Evolutionary conservation across 2,329 filamentous ascomycete genomes (phyloP).

Genomic region (Ophiocordyceps camponoti-leonardi): DNA sequence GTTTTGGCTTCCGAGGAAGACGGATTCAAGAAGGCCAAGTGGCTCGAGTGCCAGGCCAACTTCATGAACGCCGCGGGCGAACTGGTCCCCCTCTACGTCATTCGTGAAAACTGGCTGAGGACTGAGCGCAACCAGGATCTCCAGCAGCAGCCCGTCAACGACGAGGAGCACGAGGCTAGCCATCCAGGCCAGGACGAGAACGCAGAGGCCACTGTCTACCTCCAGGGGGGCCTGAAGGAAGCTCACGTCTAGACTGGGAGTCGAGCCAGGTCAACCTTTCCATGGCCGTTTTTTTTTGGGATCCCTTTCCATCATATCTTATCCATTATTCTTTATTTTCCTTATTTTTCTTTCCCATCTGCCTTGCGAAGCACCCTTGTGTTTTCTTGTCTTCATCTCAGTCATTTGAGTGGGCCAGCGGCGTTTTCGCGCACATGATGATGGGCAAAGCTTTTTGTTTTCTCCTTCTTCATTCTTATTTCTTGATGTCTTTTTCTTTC

Average conservation of each 20-base stretch:
- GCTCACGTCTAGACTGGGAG: neutral
- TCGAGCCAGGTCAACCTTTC: neutral
- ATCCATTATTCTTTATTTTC: neutral
- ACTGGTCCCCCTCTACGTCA: constrained; percentile 19
- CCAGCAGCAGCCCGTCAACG: too few species aligned
- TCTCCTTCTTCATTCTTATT: neutral
- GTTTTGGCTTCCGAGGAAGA: constrained; percentile 18
- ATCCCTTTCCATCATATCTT: too few species aligned
- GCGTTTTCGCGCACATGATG: neutral
- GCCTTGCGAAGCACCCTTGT: too few species aligned
- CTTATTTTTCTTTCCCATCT: neutral
- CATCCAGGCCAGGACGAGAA: neutral
- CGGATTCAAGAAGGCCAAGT: constrained; percentile 14
- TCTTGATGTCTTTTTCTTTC: too few species aligned
- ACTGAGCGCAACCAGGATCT: constrained; percentile 6
- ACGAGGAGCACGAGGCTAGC: neutral
- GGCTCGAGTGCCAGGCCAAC: constrained; percentile 25
- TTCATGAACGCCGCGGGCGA: constrained; percentile 25
- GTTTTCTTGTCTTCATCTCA: neutral
- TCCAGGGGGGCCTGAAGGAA: neutral
- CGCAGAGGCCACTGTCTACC: neutral
- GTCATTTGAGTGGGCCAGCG: neutral
- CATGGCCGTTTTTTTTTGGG: neutral
- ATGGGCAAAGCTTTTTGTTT: neutral
- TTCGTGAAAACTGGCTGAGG: constrained; percentile 16